These are phyloP conservation scores for Suillus clintonianus DNA, from an alignment of 768 basidiomycete species.

Conservation along the genomic window DNA sequence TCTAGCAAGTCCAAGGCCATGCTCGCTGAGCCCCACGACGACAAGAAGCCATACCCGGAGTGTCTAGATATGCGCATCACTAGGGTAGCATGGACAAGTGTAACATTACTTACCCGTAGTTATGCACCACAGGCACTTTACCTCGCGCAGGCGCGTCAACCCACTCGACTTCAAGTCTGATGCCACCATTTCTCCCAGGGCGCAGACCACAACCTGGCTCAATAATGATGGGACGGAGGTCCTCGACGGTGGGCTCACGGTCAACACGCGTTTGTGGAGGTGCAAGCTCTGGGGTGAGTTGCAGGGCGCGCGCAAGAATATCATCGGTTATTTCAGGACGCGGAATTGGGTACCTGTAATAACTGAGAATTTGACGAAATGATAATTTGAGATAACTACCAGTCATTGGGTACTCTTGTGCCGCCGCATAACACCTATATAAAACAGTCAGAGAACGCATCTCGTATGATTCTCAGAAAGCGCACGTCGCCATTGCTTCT, in stretches of 20 bases:
- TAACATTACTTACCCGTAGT: conserved; percentile 56
- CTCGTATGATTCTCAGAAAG: conserved; percentile 4
- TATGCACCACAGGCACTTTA: conserved; percentile 54
- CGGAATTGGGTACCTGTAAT: conserved; percentile 59
- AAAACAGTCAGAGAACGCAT: not conserved
- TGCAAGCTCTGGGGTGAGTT: conserved; percentile 57
- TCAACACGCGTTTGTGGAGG: conserved; percentile 51
- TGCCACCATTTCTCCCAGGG: conserved; percentile 67
- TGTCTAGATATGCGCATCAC: conserved; percentile 40
- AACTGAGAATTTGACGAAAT: not conserved
- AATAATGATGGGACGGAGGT: conserved; percentile 48
- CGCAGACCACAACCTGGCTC: conserved; percentile 65
- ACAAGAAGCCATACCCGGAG: conserved; percentile 62
- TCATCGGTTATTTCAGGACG: conserved; percentile 62
- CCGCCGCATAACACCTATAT: conserved; percentile 60
- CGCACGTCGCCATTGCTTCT: conserved; percentile 41
- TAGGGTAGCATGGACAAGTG: not conserved
- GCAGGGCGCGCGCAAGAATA: conserved; percentile 55
- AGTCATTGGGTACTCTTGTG: conserved; percentile 59
- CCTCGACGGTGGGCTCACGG: conserved; percentile 50
- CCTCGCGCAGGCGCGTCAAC: conserved; percentile 28
- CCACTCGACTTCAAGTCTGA: conserved; percentile 56
- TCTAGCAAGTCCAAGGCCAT: conserved; percentile 51
- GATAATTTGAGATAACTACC: conserved; percentile 36
- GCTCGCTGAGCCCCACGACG: conserved; percentile 65